phyloP scores from a whole-genome alignment of 495 filamentous ascomycete species.

The Chaetomium cochliodes region DNA sequence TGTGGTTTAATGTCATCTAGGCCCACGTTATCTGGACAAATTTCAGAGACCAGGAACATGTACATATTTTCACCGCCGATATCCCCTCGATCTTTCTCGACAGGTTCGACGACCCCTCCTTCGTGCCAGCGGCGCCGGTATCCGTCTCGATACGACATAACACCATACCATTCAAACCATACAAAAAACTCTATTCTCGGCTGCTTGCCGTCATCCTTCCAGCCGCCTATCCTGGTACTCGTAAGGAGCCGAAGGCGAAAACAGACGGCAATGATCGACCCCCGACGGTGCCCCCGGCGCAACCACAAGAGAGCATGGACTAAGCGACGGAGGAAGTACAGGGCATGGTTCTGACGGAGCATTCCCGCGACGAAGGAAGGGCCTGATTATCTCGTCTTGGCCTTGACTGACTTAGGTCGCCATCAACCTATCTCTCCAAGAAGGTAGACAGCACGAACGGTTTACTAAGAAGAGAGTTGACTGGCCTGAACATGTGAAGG shows the following conservation, averaged over 20 bases:
- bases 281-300: not conserved
- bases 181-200: not conserved
- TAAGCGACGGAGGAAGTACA: not conserved
- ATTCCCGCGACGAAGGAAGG: not conserved
- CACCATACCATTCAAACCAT: not conserved
- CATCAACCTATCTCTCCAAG: not conserved
- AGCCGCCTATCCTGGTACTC: not conserved
- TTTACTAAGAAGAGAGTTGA: too few relatives aligned
- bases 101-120: not conserved
- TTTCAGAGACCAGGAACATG: not conserved
- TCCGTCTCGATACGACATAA: not conserved
- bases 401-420: not conserved
- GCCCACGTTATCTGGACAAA: not conserved
- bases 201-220: not conserved
- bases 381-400: slow-evolving; percentile 4
- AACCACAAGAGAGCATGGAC: not conserved
- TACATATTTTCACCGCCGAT: not conserved
- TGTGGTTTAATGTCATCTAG: not conserved
- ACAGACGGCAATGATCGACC: not conserved
- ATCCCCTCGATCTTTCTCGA: slow-evolving; percentile 4
- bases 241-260: not conserved
- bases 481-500: too few relatives aligned
- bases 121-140: not conserved
- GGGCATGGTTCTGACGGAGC: not conserved
- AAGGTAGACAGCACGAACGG: not conserved